Evolutionary conservation across 768 basidiomycete species (phyloP), one percentile per base, ranked within the genome.

Genomic region (Trametes sanguinea): DNA sequence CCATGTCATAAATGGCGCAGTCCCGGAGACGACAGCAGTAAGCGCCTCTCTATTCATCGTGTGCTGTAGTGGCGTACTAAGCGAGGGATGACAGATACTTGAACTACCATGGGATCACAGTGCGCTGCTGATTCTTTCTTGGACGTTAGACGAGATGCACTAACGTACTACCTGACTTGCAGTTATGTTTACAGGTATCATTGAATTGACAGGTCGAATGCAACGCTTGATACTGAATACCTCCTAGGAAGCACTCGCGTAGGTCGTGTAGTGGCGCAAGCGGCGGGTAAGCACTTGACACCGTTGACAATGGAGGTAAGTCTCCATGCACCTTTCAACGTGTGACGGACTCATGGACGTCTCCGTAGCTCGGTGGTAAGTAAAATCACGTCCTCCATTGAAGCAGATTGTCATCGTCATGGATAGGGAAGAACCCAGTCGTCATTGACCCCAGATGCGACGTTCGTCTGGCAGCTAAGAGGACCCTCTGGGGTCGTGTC

Each of bases 211-310:
- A 4, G 6, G 16, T 30, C 13, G 5, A 8, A 2, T 2, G 10
- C 0, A 0, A 4, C 10, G 4, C 3, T 6, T 11, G 9, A 46
- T 10, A 3, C 1, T 6, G 42, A 13, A 4, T 9, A 8, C 1
- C 10, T 35, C 35, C 11, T 37, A 67, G 66, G 66, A 2, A 59
- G 43, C 13, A 80, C 78, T 2, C 80, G 83, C 35, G 83, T 94
- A 8, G 92, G 80, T 0, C 81, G 74, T 57, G 80, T 94, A 44
- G 82, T 94, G 11, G 83, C 88, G 1, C 70, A 79, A 0, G 92
- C 92, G 0, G 92, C 93, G 10, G 90, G 88, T 2, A 86, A 92
- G 70, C 81, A 81, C 92, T 79, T 2, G 89, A 91, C 0, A 88
- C 92, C 30, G 87, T 85, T 89, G 39, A 78, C 82, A 30, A 76